Base-by-base conservation (phyloP, 176 grass and related monocot genomes). In the Ampelocalamus luodianensis region DNA sequence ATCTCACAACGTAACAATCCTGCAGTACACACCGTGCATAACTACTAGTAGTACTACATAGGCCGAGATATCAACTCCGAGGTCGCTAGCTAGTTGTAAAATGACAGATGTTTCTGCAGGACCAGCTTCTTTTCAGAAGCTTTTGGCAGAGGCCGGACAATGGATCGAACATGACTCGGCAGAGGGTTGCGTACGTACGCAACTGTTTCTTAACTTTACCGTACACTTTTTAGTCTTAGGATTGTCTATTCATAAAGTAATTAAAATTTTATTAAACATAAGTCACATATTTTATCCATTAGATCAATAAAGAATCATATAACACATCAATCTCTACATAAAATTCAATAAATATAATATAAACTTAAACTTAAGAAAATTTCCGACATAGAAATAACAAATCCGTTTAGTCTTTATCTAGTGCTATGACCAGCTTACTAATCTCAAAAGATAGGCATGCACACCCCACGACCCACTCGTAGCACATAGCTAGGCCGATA, bases 171-270 rank as follows among this genome's bases (percentile, higher is more conserved):
- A 55, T 80, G 82, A 76, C 77, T 42, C 74, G 72, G 68, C 51
- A 85, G 71, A 85, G 70, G 42, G 45, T 13, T 45, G 29, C 23
- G 67, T 55, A 80, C 77, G 16, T 55, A 80, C 77, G 16, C 62
- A 55, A 85, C 83, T 77, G 71, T 77, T 85, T 61, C 54, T 24
- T 63, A 36, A 40, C 71, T 86, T 90, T 90, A 38, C 71, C 83
- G 82, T 89, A 62, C 66, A 26, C 17, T 29, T 7, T 5, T 7
- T 36, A 63, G 60, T 26, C 48, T 71, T 61, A n/a, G n/a, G n/a
- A n/a, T n/a, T n/a, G n/a, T n/a, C n/a, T n/a, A n/a, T n/a, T n/a
- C n/a, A n/a, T n/a, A n/a, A n/a, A n/a, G n/a, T n/a, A n/a, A n/a
- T n/a, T n/a, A n/a, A n/a, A n/a, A n/a, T n/a, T n/a, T n/a, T n/a